Conservation (phyloP, 768 basidiomycete genomes). For the Ramaria rubella region DNA sequence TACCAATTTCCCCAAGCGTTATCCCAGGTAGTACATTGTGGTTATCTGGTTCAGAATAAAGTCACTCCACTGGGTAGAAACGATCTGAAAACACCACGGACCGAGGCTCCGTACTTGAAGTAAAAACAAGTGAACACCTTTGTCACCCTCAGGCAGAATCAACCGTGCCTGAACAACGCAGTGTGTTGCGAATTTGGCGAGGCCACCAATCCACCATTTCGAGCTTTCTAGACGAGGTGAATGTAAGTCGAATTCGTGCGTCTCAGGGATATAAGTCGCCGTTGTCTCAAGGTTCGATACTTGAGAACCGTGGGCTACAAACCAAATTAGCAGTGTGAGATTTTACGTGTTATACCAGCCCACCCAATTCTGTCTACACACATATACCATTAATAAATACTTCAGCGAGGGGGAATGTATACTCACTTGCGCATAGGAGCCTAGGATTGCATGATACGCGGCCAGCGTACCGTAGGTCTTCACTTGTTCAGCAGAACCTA, state of each 20-base stretch:
- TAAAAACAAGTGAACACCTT: conserved; percentile 72
- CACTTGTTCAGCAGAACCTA: conserved; percentile 50
- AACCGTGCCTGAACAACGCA: conserved; percentile 73
- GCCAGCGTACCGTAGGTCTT: conserved; percentile 46
- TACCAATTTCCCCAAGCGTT: conserved; percentile 63
- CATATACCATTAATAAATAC: too few relatives aligned
- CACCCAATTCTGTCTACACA: conserved; percentile 68
- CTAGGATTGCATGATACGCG: conserved; percentile 52
- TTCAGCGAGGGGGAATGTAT: not conserved
- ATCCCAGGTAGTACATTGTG: conserved; percentile 57
- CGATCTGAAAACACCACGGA: conserved; percentile 21
- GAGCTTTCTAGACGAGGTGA: conserved; percentile 67
- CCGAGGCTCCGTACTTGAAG: conserved; percentile 60
- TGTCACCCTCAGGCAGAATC: conserved; percentile 52
- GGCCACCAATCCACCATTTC: conserved; percentile 80
- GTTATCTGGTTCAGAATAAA: conserved; percentile 35
- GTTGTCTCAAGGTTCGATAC: conserved; percentile 67
- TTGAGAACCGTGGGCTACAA: conserved; percentile 54
- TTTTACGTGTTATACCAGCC: not conserved
- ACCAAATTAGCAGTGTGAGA: not conserved
- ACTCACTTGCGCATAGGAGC: conserved; percentile 16
- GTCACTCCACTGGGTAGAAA: not conserved
- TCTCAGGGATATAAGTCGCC: conserved; percentile 62
- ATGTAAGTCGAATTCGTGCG: conserved; percentile 66
- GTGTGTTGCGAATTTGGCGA: conserved; percentile 68